Conservation (phyloP, 331 rosid genomes). For the Acacia pycnantha region DNA sequence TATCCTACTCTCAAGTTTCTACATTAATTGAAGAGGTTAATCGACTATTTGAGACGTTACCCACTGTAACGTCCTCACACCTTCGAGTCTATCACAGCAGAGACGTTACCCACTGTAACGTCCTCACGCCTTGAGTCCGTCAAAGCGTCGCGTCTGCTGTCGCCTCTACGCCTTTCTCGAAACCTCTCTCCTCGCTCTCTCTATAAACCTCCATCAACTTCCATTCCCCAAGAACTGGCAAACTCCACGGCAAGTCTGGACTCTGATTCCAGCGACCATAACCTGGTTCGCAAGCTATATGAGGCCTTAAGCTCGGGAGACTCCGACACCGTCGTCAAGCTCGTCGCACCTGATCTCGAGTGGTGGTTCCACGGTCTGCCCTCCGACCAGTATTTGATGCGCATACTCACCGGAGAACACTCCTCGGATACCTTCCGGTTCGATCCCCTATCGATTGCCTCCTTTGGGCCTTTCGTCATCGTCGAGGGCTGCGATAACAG, state of each 20-base stretch:
- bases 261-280: conserved; percentile 40
- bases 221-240: conserved; percentile 61
- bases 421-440: conserved; percentile 44
- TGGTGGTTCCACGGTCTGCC: conserved; percentile 95
- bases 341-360: conserved; percentile 69
- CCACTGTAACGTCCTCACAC: too few relatives aligned
- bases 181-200: not conserved
- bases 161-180: too few relatives aligned
- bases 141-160: too few relatives aligned
- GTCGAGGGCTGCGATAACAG: conserved; percentile 60
- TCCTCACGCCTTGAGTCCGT: too few relatives aligned
- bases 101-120: too few relatives aligned
- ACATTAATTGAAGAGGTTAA: too few relatives aligned
- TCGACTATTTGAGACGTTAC: too few relatives aligned
- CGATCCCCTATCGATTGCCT: conserved; percentile 39
- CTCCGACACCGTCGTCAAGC: conserved; percentile 55
- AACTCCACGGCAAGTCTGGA: conserved; percentile 49
- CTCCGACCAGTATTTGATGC: conserved; percentile 67
- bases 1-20: too few relatives aligned
- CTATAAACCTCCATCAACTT: not conserved
- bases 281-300: conserved; percentile 67
- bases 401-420: conserved; percentile 54
- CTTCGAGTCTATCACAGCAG: too few relatives aligned
- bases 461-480: conserved; percentile 59
- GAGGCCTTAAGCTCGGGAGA: conserved; percentile 59